Evolutionary conservation across 2,329 filamentous ascomycete genomes (phyloP), one percentile per base, ranked within the genome.

Genomic region (Seiridium cupressi): DNA sequence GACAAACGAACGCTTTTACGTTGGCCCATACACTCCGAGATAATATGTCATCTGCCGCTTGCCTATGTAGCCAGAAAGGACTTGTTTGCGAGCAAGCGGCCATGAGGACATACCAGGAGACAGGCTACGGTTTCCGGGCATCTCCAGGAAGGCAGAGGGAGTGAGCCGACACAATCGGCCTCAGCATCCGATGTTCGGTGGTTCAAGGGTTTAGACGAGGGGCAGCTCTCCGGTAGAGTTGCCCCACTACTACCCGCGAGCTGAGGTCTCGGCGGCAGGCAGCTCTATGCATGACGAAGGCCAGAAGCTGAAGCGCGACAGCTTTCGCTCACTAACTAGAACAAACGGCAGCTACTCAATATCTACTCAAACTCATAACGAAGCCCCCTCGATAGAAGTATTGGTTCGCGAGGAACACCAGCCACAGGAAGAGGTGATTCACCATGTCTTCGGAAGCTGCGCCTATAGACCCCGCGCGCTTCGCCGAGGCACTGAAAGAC

Each of bases 401-500:
- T 49, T 47, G 18, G 51, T 60, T 54, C 35, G 13, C 34, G 40
- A 7, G 48, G 56, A 59, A 58, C 13, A 44, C 42, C 18, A 26
- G 18, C 18, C 2, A 26, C 32, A 31, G 51, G 34, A 48, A 36
- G 54, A 10, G 46, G 4, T 10, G 40, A 3, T 44, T 35, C 61
- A 69, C 51, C 63, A 89, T 90, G 87, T 88, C 88, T n/a, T 79
- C 84, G 60, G 82, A 85, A 68, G 73, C 86, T 5, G 69, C 72
- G 9, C 88, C 89, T 61, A 91, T 91, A 70, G 76, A 82, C 51
- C 78, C 86, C 34, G 73, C 79, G 18, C 84, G 83, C 70, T 92
- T 91, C 77, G 85, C 87, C 69, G 78, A 80, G 62, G 90, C 90
- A 32, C 81, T 93, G 65, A 79, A 82, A 65, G 84, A 88, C 62